Conservation (phyloP, 305 asterid species). For the Andrographis paniculata region DNA sequence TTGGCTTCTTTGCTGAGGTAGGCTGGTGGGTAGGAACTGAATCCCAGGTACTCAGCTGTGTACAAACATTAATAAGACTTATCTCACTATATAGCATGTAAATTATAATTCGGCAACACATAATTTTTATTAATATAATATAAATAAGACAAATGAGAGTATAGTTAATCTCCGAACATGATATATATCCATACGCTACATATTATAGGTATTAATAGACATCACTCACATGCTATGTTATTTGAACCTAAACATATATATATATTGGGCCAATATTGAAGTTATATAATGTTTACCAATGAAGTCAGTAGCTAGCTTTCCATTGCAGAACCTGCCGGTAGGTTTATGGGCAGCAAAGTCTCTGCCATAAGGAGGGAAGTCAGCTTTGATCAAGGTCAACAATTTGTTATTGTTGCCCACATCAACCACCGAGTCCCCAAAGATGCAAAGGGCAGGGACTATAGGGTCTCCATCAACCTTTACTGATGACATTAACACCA, state of each 20-base stretch:
- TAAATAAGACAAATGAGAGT: no score
- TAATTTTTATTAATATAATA: no score
- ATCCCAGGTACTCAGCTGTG: slow-evolving; percentile 79
- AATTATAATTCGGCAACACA: no score
- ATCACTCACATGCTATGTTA: no score
- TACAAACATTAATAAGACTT: no score
- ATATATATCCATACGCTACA: no score
- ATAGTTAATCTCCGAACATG: no score
- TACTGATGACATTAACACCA: background rate
- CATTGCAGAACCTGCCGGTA: slow-evolving; percentile 87
- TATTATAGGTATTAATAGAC: no score
- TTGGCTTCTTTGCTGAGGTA: slow-evolving; percentile 58
- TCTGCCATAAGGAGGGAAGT: slow-evolving; percentile 84
- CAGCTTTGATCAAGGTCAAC: slow-evolving; percentile 58
- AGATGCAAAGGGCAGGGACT: slow-evolving; percentile 69
- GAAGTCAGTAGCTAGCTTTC: slow-evolving; percentile 82
- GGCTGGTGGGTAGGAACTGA: slow-evolving; percentile 68
- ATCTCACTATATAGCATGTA: no score
- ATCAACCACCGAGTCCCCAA: slow-evolving; percentile 88
- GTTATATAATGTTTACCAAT: no score
- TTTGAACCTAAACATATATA: no score
- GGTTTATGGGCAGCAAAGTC: slow-evolving; percentile 57
- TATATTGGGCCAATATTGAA: no score
- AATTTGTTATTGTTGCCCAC: slow-evolving; percentile 75
- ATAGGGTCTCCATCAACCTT: slow-evolving; percentile 41